phyloP scores from a whole-genome alignment of 2,329 filamentous ascomycete genomes.

The Neofusicoccum parvum region DNA sequence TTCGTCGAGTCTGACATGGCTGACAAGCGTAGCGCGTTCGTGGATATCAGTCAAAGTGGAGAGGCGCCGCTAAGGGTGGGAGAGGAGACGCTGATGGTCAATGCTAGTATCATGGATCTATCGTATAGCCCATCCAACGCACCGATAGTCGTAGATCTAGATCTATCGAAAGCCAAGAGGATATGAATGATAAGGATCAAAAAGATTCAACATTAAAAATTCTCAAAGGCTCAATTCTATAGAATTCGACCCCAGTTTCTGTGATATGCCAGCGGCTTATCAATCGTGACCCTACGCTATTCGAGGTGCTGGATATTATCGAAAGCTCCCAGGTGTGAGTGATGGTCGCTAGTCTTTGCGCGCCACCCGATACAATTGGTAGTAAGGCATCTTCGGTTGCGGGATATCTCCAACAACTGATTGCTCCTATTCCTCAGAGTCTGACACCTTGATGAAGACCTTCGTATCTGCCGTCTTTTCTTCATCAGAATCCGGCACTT shows the following conservation, averaged over 20 bases:
- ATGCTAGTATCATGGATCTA: conserved; percentile 59
- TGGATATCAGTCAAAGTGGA: conserved; percentile 35
- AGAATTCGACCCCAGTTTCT: too few species aligned
- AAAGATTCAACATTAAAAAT: neutral
- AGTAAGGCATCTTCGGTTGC: too few species aligned
- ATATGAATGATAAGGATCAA: neutral
- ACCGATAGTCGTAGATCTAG: conserved; percentile 60
- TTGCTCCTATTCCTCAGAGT: too few species aligned
- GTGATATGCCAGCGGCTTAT: too few species aligned
- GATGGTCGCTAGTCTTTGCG: too few species aligned
- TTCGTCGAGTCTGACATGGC: conserved; percentile 27
- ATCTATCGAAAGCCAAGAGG: conserved; percentile 31
- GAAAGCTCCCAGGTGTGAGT: too few species aligned
- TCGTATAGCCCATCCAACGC: conserved; percentile 53
- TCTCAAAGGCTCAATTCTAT: too few species aligned
- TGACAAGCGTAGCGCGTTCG: conserved; percentile 30
- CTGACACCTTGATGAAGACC: too few species aligned
- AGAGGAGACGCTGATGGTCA: conserved; percentile 59
- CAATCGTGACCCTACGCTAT: too few species aligned
- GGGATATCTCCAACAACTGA: too few species aligned
- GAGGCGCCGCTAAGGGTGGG: conserved; percentile 44
- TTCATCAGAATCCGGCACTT: neutral
- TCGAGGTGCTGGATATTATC: too few species aligned
- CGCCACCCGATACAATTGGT: too few species aligned
- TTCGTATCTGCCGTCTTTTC: neutral